Evolutionary conservation across 2,329 filamentous ascomycete species (phyloP), one percentile per base, ranked within the genome.

Genomic region (Trichoderma guizhouense): DNA sequence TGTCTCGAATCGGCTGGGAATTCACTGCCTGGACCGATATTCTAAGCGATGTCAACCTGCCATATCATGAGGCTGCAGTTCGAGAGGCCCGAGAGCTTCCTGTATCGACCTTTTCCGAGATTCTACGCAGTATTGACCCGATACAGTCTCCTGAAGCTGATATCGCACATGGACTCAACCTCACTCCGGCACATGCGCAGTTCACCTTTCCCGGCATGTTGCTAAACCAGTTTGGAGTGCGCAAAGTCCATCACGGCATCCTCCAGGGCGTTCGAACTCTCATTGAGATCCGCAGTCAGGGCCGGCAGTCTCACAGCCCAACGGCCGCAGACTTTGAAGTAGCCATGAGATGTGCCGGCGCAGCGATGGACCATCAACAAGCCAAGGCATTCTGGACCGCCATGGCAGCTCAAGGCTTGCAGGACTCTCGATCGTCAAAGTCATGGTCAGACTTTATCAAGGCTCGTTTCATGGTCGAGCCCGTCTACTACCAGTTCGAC

Each of bases 91-190:
- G 74, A 15, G 65, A 73, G 0, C 77, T 94, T 26, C 84, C 90
- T 0, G 79, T 84, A 2, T 82, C 85, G 1, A 86, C 86, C 1
- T 90, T 94, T 76, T 88, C 89, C 1, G 89, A 92, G 74, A 86
- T 92, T 11, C 79, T 95, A 34, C 85, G 86, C 39, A 83, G 85
- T 6, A 79, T 94, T 9, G 89, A 92, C 71, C 91, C 92, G 0
- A 76, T 87, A 5, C 76, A 79, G 26, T 80, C 89, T 21, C 78
- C 80, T 24, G 79, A 85, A 14, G 78, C 88, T 24, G 90, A 91
- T 77, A 78, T 84, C 4, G 80, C 81, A 12, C 77, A 84, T 43
- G 81, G 83, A 18, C 73, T 85, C 21, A 74, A 77, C 18, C 79
- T 87, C 66, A 75, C 79, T 4, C 71, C 75, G 15, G 85, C 79